Base-by-base conservation (phyloP, 2,329 filamentous ascomycete species). In the Ascochyta viciae-villosae region DNA sequence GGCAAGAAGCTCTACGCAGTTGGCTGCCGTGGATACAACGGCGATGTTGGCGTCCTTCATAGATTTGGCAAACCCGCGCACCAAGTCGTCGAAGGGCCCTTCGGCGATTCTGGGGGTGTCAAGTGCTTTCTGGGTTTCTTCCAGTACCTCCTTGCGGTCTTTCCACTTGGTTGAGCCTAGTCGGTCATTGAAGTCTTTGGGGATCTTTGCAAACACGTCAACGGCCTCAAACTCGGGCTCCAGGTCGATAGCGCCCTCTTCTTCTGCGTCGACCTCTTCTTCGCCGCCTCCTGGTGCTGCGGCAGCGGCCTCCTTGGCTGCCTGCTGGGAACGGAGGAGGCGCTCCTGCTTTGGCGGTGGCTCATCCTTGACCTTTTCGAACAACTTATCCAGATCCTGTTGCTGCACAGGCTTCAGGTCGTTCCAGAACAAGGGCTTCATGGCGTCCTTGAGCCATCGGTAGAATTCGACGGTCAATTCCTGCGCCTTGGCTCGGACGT, bases 31-130 rank as follows among this genome's bases (percentile, higher is more conserved):
- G 1, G 90, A 95, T 19, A 97, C 95, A 44, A 98, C 95, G 5
- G 91, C 89, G 64, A 99, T 89, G 72, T 99, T 99, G 66, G 96
- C 95, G 67, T 99, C 96, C 77, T 99, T 99, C 95, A 99, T 99
- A 67, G 87, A 92, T 77, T 98, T 99, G 40, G 95, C 94, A 50
- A 98, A 83, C 4, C 87, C 89, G 58, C 91, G 85, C 52, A 91
- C 87, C 64, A 98, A 84, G 67, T 98, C 94, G 73, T 89, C 86
- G 71, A 92, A 98, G 50, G 91, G 89, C 6, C 87, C 91, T 65
- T 98, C 94, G 75, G 96, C 96, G 75, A 99, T 96, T 59, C 89
- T 86, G 13, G 94, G 92, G 37, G 96, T 89, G 66, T 96, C 96
- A 51, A 96, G 77, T 3, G 87, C 83, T 13, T 85, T 85, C 65